Evolutionary conservation across 2,329 filamentous ascomycete species (phyloP).

Genomic region (Metarhizium brunneum): DNA sequence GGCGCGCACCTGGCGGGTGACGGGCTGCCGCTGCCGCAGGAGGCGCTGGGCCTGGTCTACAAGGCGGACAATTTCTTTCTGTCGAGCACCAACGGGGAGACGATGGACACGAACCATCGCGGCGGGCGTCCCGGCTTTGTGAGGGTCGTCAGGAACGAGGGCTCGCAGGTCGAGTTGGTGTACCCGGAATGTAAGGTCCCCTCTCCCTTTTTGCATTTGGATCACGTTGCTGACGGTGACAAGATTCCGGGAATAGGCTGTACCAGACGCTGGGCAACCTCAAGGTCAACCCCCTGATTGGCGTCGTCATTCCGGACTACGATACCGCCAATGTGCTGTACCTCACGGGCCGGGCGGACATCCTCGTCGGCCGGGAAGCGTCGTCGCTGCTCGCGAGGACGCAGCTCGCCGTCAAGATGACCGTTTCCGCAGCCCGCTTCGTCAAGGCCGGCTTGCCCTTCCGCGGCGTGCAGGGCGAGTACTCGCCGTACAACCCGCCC

Average conservation of each 20-base stretch:
- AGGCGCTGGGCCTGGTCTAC: too few species aligned
- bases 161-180: constrained; percentile 5
- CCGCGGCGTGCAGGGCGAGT: too few species aligned
- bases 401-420: constrained; percentile 64
- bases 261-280: too few species aligned
- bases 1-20: too few species aligned
- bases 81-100: constrained; percentile 38
- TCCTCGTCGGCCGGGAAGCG: constrained; percentile 57
- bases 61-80: too few species aligned
- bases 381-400: constrained; percentile 54
- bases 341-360: constrained; percentile 57
- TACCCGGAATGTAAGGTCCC: too few species aligned
- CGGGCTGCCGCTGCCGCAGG: too few species aligned
- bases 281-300: constrained; percentile 29
- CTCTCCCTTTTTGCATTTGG: too few species aligned
- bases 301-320: constrained; percentile 67
- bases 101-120: constrained; percentile 80
- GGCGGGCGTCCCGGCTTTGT: constrained; percentile 69
- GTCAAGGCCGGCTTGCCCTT: constrained; percentile 49
- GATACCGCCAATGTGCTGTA: constrained; percentile 65
- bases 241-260: too few species aligned
- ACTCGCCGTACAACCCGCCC: too few species aligned
- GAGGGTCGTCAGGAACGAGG: constrained; percentile 51
- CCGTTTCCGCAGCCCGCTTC: constrained; percentile 49
- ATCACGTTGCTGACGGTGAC: too few species aligned